Evolutionary conservation across 1,139 yeast genomes (phyloP), one percentile per base, ranked within the genome.

Genomic region (Geotrichum candidum): DNA sequence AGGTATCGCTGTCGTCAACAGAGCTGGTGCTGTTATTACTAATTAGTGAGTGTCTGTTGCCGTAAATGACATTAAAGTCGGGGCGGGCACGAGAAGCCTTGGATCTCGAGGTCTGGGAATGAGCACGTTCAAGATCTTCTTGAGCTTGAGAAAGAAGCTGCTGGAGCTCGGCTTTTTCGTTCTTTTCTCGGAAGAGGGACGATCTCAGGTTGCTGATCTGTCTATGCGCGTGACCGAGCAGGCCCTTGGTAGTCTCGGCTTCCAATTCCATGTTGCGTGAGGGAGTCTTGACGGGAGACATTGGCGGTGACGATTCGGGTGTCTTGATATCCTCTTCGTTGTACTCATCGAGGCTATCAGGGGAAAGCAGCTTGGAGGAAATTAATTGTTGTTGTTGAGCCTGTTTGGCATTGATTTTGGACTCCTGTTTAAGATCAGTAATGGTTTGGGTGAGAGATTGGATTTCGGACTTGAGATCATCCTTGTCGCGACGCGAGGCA

Each of bases 141-240:
- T 70, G 68, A 6, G 68, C 60, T 7, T 72, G 73, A 3, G 66
- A 33, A n/a, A 70, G 61, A 53, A 64, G 65, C 1, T 73, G 69
- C 56, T 70, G 70, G 38, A 76, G 65, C 52, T 73, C 77, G 7
- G 69, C 55, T 64, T 75, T 74, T 59, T 75, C 78, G n/a, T 68
- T 57, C 53, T 74, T 71, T 56, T 76, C 79, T 57, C 70, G 70
- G 41, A 70, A 68, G 11, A 74, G 62, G 15, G 72, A 66, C 51
- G 64, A 68, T 31, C 73, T 68, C 53, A 72, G 64, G n/a, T 65
- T 68, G 29, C 68, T 64, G 54, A 74, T 68, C 63, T 70, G 67
- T 64, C 82, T 79, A 68, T 86, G 85, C 3, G 94, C 88, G 72
- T 83, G 89, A 33, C 79, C 79, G 67, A 90, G 77, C 15, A 89